Conservation (phyloP, 2,329 filamentous ascomycete species). For the Apiospora aurea region DNA sequence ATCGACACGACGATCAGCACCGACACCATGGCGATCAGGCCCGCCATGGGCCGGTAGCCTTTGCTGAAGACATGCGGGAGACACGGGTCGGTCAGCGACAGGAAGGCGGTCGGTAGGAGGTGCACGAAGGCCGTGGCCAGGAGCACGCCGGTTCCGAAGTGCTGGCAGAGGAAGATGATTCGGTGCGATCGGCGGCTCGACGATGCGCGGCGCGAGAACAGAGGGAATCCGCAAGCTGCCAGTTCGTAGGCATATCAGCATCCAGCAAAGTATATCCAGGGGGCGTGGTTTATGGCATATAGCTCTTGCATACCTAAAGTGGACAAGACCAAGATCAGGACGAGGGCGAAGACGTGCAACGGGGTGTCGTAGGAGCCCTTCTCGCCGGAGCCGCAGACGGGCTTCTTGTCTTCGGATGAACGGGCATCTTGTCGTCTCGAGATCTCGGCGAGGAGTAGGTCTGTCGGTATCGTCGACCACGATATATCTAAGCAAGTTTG, state of each 20-base stretch:
- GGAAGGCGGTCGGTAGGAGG: conserved; percentile 72
- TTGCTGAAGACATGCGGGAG: conserved; percentile 81
- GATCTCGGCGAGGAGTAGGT: conserved; percentile 60
- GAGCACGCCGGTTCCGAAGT: conserved; percentile 85
- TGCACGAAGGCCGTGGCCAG: conserved; percentile 88
- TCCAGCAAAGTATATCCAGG: neutral
- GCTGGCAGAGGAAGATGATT: conserved; percentile 72
- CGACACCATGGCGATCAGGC: conserved; percentile 81
- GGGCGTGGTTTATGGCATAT: neutral
- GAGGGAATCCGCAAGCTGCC: conserved; percentile 69
- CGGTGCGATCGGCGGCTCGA: conserved; percentile 63
- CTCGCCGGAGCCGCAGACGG: conserved; percentile 60
- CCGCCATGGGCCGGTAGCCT: conserved; percentile 80
- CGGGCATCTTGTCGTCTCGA: conserved; percentile 50
- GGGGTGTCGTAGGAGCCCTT: conserved; percentile 69
- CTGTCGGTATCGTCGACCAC: conserved; percentile 60
- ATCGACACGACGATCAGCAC: conserved; percentile 84
- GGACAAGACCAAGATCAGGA: conserved; percentile 70
- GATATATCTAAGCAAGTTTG: neutral
- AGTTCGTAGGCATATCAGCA: neutral
- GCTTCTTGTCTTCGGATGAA: conserved; percentile 47
- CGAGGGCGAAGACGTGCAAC: conserved; percentile 71
- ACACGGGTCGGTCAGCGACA: conserved; percentile 71
- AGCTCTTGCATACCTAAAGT: conserved; percentile 55
- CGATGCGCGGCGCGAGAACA: conserved; percentile 66